Percentiles rank a stretch among this genome's conserved stretches.
Conservation (phyloP, 495 filamentous ascomycete genomes). For the Wilcoxina mikolae region DNA sequence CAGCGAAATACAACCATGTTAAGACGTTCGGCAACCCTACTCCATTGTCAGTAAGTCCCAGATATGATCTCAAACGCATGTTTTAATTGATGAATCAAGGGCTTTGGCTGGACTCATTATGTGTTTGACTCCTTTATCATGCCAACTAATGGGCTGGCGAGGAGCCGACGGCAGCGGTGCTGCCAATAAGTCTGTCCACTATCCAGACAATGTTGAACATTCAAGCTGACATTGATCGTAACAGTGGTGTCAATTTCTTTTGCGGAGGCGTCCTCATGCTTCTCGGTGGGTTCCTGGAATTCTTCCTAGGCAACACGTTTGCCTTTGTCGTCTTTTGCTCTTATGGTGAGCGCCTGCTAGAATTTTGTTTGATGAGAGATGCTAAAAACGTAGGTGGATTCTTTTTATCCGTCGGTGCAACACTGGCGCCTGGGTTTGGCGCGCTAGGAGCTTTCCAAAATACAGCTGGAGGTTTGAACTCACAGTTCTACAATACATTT, state of each 20-base stretch:
- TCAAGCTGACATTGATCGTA: neutral
- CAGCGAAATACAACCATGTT: slow-evolving; percentile 30
- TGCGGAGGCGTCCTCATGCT: slow-evolving; percentile 59
- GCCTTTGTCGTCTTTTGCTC: slow-evolving; percentile 50
- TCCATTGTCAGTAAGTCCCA: slow-evolving; percentile 39
- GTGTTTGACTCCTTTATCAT: slow-evolving; percentile 46
- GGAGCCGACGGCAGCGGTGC: slow-evolving; percentile 51
- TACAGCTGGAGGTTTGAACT: neutral
- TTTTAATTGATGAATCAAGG: neutral
- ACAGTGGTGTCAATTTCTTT: slow-evolving; percentile 35
- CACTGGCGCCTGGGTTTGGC: neutral
- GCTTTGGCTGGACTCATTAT: slow-evolving; percentile 53
- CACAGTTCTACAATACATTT: neutral
- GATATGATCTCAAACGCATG: neutral
- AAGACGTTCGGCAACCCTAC: slow-evolving; percentile 57
- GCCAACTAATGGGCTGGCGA: slow-evolving; percentile 57
- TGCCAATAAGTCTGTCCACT: slow-evolving; percentile 36
- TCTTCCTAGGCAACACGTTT: slow-evolving; percentile 61
- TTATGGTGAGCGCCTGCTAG: slow-evolving; percentile 31
- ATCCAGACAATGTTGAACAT: neutral
- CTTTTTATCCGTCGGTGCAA: neutral
- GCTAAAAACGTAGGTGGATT: neutral
- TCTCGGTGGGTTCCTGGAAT: slow-evolving; percentile 49
- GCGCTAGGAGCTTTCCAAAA: neutral
- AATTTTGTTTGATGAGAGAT: neutral